phyloP scores from a whole-genome alignment of 164 flowering plant genomes.

The Stephania yunnanensis region DNA sequence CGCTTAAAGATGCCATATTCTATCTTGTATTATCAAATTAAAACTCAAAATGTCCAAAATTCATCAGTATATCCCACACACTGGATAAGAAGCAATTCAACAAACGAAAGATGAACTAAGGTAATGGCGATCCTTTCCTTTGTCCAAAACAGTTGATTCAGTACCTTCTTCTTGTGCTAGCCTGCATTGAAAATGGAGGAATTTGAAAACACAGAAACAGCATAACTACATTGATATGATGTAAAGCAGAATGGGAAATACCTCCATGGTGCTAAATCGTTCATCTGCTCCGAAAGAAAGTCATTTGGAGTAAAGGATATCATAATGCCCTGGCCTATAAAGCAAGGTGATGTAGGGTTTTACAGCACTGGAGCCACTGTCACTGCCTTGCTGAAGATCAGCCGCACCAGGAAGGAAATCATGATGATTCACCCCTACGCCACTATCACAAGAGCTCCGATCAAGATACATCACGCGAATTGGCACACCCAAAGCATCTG shows the following conservation, averaged over 20 bases:
- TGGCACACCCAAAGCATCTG: constrained; percentile 91
- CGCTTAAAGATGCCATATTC: not conserved
- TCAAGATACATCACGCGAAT: constrained; percentile 96
- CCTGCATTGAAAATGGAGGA: not conserved
- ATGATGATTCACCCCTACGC: constrained; percentile 83
- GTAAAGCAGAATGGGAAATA: not conserved
- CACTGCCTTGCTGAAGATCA: constrained; percentile 19
- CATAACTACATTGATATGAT: not conserved
- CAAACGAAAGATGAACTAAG: not conserved
- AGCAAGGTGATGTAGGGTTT: constrained; percentile 68
- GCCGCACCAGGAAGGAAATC: constrained; percentile 57
- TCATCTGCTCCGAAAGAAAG: constrained; percentile 20
- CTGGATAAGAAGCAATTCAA: not conserved
- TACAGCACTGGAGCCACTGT: constrained; percentile 18
- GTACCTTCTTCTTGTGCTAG: not conserved
- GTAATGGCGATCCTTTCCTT: not conserved
- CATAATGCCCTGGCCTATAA: constrained; percentile 95
- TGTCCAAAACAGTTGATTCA: not conserved
- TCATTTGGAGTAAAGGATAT: constrained; percentile 80
- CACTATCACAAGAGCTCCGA: constrained; percentile 71
- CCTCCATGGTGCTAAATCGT: not conserved
- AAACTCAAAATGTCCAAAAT: not conserved
- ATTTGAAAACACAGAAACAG: not conserved
- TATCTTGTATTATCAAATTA: not conserved
- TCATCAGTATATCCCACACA: constrained; percentile 2